Conservation (phyloP, 805 yeast species). For the Pichia cephalocereana region DNA sequence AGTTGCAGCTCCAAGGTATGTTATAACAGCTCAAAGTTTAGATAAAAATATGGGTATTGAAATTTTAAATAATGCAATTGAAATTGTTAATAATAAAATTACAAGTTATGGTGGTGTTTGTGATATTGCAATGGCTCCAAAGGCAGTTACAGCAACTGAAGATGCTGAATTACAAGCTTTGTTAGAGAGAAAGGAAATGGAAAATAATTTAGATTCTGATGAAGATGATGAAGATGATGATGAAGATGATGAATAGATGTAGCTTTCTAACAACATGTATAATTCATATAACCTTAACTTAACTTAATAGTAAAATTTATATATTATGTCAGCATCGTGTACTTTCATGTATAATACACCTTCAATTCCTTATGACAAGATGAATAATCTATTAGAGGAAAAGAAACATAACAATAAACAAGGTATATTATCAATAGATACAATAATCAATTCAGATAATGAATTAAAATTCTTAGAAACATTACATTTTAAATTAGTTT, state of each 20-base stretch:
- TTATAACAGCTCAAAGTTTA: constrained; percentile 82
- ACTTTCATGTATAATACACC: no score
- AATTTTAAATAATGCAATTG: constrained; percentile 69
- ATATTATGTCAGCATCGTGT: no score
- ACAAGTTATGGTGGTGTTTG: constrained; percentile 73
- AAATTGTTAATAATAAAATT: constrained; percentile 61
- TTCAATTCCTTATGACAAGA: no score
- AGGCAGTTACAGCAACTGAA: constrained; percentile 97
- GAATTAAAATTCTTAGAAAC: constrained; percentile 32
- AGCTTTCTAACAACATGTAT: no score
- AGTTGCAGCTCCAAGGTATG: constrained; percentile 96
- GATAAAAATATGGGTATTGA: constrained; percentile 88
- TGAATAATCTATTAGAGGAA: no score
- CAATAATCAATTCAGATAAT: background rate
- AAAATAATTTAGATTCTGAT: constrained; percentile 76
- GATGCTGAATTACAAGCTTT: constrained; percentile 96
- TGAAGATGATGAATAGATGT: constrained; percentile 15
- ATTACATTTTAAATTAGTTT: constrained; percentile 45
- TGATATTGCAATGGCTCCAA: constrained; percentile 94
- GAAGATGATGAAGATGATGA: constrained; percentile 38
- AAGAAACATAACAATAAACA: background rate
- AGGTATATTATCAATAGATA: background rate
- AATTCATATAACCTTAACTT: no score
- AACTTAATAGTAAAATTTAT: no score
- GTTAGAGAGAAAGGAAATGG: constrained; percentile 87